phyloP scores from a whole-genome alignment of 768 basidiomycete species.

The Panus rudis region DNA sequence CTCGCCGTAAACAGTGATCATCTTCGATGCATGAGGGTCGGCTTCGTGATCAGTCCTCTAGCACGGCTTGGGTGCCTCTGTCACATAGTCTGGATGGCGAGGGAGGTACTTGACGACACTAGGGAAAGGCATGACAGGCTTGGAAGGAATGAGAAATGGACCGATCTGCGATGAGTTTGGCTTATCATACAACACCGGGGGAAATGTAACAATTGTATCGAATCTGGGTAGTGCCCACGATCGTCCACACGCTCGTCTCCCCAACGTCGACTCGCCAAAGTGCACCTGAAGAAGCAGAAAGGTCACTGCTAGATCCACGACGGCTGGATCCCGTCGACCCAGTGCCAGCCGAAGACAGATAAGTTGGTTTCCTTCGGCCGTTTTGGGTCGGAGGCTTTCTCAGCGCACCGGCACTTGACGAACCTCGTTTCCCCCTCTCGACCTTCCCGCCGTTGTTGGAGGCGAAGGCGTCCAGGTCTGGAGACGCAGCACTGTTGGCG shows the following conservation, averaged over 20 bases:
- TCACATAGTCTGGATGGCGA: constrained; percentile 82
- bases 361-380: constrained; percentile 66
- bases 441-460: constrained; percentile 83
- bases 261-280: constrained; percentile 89
- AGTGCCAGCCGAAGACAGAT: constrained; percentile 41
- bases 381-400: constrained; percentile 45
- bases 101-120: constrained; percentile 87
- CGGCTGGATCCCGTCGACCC: constrained; percentile 62
- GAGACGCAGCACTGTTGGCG: constrained; percentile 63
- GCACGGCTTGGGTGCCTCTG: constrained; percentile 73
- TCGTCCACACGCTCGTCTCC: constrained; percentile 92
- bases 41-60: constrained; percentile 65
- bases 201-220: constrained; percentile 93
- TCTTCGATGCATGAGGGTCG: constrained; percentile 70
- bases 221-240: constrained; percentile 84
- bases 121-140: constrained; percentile 82
- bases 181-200: constrained; percentile 76
- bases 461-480: constrained; percentile 59
- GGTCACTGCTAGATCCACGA: constrained; percentile 59
- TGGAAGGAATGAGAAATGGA: constrained; percentile 74
- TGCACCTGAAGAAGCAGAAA: constrained; percentile 68
- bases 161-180: constrained; percentile 64
- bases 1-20: constrained; percentile 84
- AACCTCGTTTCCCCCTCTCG: constrained; percentile 70
- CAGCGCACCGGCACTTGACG: constrained; percentile 58